Evolutionary conservation across 129 eudicot genomes (phyloP).

Genomic region (Artemisia annua): DNA sequence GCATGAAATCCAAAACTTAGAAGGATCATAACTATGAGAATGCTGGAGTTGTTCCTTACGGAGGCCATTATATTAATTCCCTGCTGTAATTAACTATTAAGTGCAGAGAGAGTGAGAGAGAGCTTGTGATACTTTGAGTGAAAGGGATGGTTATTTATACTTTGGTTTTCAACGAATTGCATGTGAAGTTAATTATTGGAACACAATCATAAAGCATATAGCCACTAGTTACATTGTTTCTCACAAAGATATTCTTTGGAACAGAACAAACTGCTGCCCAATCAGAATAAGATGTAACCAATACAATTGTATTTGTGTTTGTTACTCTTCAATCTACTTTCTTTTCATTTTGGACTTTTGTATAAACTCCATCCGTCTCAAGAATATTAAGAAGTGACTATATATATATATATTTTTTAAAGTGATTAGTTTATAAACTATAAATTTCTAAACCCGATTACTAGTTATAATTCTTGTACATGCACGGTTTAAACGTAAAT

Average conservation of each 20-base stretch:
- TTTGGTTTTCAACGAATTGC: background rate
- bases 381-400: too few species aligned
- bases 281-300: background rate
- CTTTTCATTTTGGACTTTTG: background rate
- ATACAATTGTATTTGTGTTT: background rate
- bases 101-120: background rate
- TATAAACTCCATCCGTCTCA: background rate
- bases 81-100: background rate
- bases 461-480: too few species aligned
- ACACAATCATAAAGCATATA: background rate
- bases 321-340: background rate
- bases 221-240: background rate
- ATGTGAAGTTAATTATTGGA: background rate
- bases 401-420: too few species aligned
- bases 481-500: too few species aligned
- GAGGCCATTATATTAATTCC: conserved; percentile 9
- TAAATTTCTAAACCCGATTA: too few species aligned
- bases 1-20: conserved; percentile 20
- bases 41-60: conserved; percentile 2
- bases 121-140: conserved; percentile 22
- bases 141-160: conserved; percentile 16
- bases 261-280: conserved; percentile 14
- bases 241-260: background rate
- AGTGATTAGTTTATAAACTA: too few species aligned
- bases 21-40: conserved; percentile 17